Evolutionary conservation across 441 rosid genomes (phyloP), one percentile per base, ranked within the genome.

Genomic region (Monsonia emarginata): DNA sequence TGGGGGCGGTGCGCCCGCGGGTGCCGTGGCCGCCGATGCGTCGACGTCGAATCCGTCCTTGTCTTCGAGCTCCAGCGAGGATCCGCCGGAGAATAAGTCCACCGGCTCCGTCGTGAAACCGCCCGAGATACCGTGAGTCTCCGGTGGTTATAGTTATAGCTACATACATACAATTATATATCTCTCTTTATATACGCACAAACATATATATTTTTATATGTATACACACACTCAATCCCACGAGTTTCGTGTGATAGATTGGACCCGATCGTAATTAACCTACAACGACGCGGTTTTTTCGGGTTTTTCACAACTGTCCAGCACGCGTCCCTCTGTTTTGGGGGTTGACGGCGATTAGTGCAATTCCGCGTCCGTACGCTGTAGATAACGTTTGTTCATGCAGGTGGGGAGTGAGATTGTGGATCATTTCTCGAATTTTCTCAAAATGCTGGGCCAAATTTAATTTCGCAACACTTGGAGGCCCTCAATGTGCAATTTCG

Each of bases 111-210:
- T 79, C 78, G 83, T 72, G 6, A 85, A 80, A 77, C 78, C 81
- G 72, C 88, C 87, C 21, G 89, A 91, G 86, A 85, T 77, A 81
- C 86, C 95, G 98, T 92, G 95, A 92, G 96, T 85, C 54, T 46
- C 54, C 18, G 54, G 54, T 46, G 54, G 54, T 16, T 6, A 38
- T 38, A 34, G 40, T 7, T 6, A 34, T 6, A 34, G 1, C 3
- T 34, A 34, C 40, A 40, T 14, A 40, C 2, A 40, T 10, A 40
- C 19, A n/a, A n/a, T 3, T 14, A 44, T 1, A 44, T 44, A 14
- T 4, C 5, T 14, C n/a, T n/a, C n/a, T n/a, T n/a, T n/a, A n/a
- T n/a, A n/a, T n/a, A n/a, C n/a, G 5, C 1, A 44, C 5, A 44
- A 0, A 14, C 16, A 0, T 3, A 44, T 44, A 16, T 19, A 19